Evolutionary conservation across 2,329 filamentous ascomycete genomes (phyloP).

Genomic region (Stagonosporopsis cucurbitacearum): DNA sequence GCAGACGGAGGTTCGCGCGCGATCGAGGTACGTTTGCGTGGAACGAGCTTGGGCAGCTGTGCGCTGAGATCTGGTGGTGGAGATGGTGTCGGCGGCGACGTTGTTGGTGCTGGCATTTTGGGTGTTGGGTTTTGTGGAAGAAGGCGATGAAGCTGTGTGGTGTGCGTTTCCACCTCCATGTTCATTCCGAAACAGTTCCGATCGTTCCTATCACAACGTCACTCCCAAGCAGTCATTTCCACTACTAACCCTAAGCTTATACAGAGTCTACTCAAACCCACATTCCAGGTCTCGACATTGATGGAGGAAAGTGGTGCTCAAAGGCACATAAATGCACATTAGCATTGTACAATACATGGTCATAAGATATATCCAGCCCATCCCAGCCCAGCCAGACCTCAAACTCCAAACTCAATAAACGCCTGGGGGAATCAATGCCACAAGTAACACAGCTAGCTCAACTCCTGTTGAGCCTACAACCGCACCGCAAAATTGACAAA

Average conservation of each 20-base stretch:
- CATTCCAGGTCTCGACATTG: neutral
- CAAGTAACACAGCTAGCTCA: neutral
- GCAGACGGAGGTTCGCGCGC: conserved; percentile 34
- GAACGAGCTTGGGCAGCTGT: conserved; percentile 46
- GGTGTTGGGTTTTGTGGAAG: neutral
- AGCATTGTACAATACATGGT: conserved; percentile 16
- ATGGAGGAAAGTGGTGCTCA: neutral
- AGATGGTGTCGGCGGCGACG: conserved; percentile 3
- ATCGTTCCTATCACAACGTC: conserved; percentile 5
- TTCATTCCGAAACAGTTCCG: conserved; percentile 8
- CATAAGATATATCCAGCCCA: neutral
- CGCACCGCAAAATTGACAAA: neutral
- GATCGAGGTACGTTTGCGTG: conserved; percentile 38
- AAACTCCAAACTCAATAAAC: conserved; percentile 2
- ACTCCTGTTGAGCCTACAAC: neutral
- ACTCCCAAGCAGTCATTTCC: neutral
- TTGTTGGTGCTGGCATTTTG: conserved; percentile 23
- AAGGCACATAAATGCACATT: conserved; percentile 5
- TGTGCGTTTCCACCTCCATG: neutral
- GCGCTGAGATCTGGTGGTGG: conserved; percentile 34
- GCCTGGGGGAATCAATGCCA: neutral
- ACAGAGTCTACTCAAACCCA: neutral
- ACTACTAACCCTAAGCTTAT: neutral
- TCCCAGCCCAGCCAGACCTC: neutral
- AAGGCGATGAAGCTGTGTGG: neutral